Base-by-base conservation (phyloP, 768 basidiomycete species). In the Naganishia randhawae region DNA sequence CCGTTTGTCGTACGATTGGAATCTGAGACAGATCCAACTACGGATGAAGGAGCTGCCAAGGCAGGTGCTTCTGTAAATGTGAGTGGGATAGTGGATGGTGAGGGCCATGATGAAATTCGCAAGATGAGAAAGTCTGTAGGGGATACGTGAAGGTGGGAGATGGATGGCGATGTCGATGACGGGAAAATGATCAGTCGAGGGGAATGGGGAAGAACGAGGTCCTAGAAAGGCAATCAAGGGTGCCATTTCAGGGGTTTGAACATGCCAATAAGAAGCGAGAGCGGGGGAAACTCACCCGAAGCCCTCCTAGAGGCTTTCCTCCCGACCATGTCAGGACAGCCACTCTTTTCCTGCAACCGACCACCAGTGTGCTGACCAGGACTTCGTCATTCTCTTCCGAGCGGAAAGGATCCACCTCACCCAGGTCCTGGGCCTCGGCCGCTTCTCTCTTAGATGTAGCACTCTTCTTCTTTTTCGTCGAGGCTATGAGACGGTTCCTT, bases 281-380 rank as follows among this genome's bases (percentile, higher is more conserved):
- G n/a, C n/a, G n/a, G n/a, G n/a, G n/a, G 33, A 1, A n/a, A n/a
- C 54, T 55, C 29, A 61, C 57, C 39, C 27, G 37, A 3, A 39
- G 37, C 9, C 57, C 57, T 8, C 57, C 57, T 31, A 67, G 45
- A 31, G 51, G 66, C 42, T 61, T 70, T 33, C 65, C 69, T 6
- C 37, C 31, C 5, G 54, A 63, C 65, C 65, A 70, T 9, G 86
- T 85, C 77, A 93, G 92, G 17, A 96, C 81, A 0, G 93, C 87
- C 8, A 90, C 85, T 76, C 88, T 91, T 71, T 92, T 84, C 70
- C 89, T 82, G 77, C 94, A 96, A 31, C 93, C 95, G 4, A 96
- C 84, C 14, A 91, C 83, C 17, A 99, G 84, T 65, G 85, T 84
- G 0, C 92, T 92, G n/a, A 90, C 82, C 27, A 57, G 35, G 88